A percentile compares a stretch with the other conserved stretches of the same genome.
phyloP scores from a whole-genome alignment of 2,329 filamentous ascomycete genomes.

The Ophiostoma ips region DNA sequence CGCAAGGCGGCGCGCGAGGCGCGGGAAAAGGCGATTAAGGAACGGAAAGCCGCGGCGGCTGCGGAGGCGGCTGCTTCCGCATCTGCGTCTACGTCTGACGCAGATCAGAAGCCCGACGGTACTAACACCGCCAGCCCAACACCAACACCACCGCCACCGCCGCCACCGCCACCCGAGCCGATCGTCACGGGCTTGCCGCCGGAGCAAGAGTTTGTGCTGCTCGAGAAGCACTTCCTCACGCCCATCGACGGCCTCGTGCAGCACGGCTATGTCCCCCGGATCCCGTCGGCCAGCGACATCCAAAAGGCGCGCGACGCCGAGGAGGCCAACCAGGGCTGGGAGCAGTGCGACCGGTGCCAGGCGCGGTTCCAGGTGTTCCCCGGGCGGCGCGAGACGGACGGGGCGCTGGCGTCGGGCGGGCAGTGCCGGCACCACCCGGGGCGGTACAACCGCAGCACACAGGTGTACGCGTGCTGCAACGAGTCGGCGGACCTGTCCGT shows the following conservation, averaged over 20 bases:
- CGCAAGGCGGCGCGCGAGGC: conserved; percentile 21
- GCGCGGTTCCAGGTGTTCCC: conserved; percentile 87
- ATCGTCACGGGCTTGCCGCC: conserved; percentile 57
- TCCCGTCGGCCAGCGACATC: conserved; percentile 55
- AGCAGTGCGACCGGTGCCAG: conserved; percentile 76
- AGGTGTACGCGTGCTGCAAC: conserved; percentile 66
- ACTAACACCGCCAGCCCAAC: background rate
- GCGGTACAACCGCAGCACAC: conserved; percentile 43
- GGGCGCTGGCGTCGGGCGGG: conserved; percentile 61
- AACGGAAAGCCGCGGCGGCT: conserved; percentile 26
- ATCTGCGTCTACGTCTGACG: background rate
- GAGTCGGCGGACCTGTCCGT: conserved; percentile 55
- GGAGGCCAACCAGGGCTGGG: conserved; percentile 58
- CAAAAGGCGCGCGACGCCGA: conserved; percentile 51
- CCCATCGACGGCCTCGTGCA: conserved; percentile 48
- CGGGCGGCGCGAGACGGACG: conserved; percentile 63
- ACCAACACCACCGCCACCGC: background rate
- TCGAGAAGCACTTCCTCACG: conserved; percentile 45
- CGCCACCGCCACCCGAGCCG: background rate
- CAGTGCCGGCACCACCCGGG: conserved; percentile 71
- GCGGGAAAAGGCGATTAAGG: conserved; percentile 23
- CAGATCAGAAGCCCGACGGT: background rate
- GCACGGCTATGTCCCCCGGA: conserved; percentile 60
- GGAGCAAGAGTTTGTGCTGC: conserved; percentile 52
- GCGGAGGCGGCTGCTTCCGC: background rate